Conservation (phyloP, 2,329 filamentous ascomycete genomes). For the Hortaea werneckii region DNA sequence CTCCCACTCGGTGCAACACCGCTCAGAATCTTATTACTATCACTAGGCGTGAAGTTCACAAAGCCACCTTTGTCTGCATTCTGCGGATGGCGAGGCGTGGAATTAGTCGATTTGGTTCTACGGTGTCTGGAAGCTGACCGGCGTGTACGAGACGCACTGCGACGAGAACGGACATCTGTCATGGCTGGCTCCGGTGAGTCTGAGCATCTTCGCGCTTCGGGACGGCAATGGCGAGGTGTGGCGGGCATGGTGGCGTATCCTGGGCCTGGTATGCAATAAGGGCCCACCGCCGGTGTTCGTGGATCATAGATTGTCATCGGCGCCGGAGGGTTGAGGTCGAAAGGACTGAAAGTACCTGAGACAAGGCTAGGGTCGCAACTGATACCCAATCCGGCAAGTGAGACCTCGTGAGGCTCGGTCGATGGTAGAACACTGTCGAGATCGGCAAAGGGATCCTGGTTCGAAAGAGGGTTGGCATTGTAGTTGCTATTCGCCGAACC, state of each 20-base stretch:
- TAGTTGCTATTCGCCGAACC: conserved; percentile 8
- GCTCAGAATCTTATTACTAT: conserved; percentile 68
- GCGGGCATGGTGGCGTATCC: conserved; percentile 6
- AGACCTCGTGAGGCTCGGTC: conserved; percentile 5
- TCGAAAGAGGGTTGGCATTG: conserved; percentile 8
- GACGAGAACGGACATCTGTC: conserved; percentile 14
- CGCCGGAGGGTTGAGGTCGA: conserved; percentile 5
- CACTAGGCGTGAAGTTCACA: conserved; percentile 80
- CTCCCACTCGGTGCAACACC: conserved; percentile 87
- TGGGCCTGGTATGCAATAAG: conserved; percentile 1
- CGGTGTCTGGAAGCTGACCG: conserved; percentile 16
- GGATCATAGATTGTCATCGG: conserved; percentile 6
- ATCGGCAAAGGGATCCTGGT: conserved; percentile 13
- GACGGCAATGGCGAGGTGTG: conserved; percentile 12
- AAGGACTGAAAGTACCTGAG: conserved; percentile 9
- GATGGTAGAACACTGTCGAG: conserved; percentile 11
- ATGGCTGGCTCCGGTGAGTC: conserved; percentile 18
- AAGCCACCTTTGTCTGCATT: conserved; percentile 50
- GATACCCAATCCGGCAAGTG: conserved; percentile 21
- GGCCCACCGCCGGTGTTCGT: not conserved
- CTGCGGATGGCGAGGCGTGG: conserved; percentile 18
- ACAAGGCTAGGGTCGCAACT: conserved; percentile 22
- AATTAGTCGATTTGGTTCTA: conserved; percentile 19
- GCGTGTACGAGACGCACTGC: conserved; percentile 9
- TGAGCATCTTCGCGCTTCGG: conserved; percentile 6